Base-by-base conservation (phyloP, 495 filamentous ascomycete genomes). In the Tuber indicum region DNA sequence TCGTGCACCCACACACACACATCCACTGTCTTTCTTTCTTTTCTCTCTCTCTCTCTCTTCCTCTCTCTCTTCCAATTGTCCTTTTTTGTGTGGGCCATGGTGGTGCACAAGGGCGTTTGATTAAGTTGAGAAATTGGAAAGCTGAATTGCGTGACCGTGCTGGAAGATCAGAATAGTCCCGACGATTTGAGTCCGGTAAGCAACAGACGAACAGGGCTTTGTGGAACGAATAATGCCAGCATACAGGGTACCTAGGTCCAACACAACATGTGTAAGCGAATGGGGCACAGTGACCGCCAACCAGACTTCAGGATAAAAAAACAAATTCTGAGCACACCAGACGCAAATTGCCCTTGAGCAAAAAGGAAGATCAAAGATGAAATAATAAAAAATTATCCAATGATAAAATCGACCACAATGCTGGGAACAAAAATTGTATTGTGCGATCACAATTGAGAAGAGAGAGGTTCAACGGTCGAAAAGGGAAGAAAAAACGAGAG, bases 71-170 rank as follows among this genome's bases (percentile, higher is more conserved):
- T 21, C 75, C 80, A 70, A 47, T 82, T 71, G 46, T 66, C 26
- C 58, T 14, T 17, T 66, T 58, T 32, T 66, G 58, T 66, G 58
- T 66, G 58, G 26, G 58, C 44, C 73, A 72, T 73, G 72, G 76
- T 75, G 75, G 75, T 73, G 71, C 42, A 70, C 47, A 70, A 75
- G 70, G 69, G 72, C 72, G 69, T 79, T 80, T 80, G 78, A 75
- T 79, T 74, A 76, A 72, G 78, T 69, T 81, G 74, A 72, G 75
- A 77, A 81, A 77, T 77, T 81, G 78, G 73, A 26, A 82, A 82
- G 82, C 82, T 81, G 79, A 81, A 81, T 81, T 81, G 80, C 80
- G 80, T 81, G 80, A 81, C 80, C 76, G 76, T 81, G 78, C 79
- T 81, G 74, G 79, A 72, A 81, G 79, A 81, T 81, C 80, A 76